A percentile compares a stretch with the other conserved stretches of the same genome.
phyloP scores from a whole-genome alignment of 495 filamentous ascomycete species.

The Penicillium pancosmium region DNA sequence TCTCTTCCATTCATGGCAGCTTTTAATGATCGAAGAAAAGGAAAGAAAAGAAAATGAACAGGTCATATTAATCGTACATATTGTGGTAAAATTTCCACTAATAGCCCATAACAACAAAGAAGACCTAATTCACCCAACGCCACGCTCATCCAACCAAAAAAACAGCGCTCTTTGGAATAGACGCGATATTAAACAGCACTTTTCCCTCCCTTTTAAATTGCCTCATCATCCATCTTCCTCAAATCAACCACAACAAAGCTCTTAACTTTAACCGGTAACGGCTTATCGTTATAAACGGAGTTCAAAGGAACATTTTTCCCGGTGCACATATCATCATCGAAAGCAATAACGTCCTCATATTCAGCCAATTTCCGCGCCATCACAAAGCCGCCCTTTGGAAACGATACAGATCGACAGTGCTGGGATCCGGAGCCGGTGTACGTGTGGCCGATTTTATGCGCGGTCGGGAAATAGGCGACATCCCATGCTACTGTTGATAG shows the following conservation, averaged over 20 bases:
- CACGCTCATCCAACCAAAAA: background rate
- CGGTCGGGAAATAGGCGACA: conserved; percentile 2
- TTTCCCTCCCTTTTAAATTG: too few relatives aligned
- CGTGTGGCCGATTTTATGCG: background rate
- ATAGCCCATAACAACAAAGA: background rate
- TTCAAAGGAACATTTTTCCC: background rate
- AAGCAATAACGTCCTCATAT: conserved; percentile 1
- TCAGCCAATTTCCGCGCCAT: background rate
- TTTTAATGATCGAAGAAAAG: too few relatives aligned
- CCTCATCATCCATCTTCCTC: conserved; percentile 1
- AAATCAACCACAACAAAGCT: conserved; percentile 5
- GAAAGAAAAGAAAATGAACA: too few relatives aligned
- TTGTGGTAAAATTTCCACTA: background rate
- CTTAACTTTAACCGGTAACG: conserved; percentile 1
- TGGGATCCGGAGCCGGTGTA: background rate
- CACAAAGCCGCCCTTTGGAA: background rate
- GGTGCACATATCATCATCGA: conserved; percentile 5
- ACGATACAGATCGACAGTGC: background rate
- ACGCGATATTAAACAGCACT: background rate
- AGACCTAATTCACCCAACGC: background rate
- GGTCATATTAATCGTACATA: too few relatives aligned
- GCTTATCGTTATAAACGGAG: background rate
- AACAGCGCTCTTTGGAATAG: background rate
- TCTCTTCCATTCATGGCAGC: too few relatives aligned
- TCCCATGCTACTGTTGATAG: background rate